phyloP scores from a whole-genome alignment of 1,139 yeast species.

The Blastobotrys buckinghamii region DNA sequence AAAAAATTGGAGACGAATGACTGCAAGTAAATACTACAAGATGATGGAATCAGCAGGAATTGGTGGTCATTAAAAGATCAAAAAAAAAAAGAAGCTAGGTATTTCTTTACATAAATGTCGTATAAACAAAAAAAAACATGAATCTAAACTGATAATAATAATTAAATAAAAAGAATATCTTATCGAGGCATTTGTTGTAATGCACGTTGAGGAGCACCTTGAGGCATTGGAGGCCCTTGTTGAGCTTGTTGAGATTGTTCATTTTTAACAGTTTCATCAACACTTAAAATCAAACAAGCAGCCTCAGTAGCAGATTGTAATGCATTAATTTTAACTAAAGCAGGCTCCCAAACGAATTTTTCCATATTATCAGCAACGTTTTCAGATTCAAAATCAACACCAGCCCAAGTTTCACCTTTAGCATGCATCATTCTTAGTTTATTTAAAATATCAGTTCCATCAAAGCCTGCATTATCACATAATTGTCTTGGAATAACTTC shows the following conservation, averaged over 20 bases:
- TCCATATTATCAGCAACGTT: constrained; percentile 66
- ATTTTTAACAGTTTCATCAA: constrained; percentile 91
- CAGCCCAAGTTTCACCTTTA: constrained; percentile 86
- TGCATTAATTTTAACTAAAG: constrained; percentile 91
- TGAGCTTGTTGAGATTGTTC: constrained; percentile 47
- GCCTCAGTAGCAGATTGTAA: constrained; percentile 96
- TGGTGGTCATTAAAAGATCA: not conserved
- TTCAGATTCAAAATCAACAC: constrained; percentile 86
- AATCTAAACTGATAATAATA: no score
- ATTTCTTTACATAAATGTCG: no score
- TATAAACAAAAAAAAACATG: no score
- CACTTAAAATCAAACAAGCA: constrained; percentile 82
- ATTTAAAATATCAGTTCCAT: constrained; percentile 87
- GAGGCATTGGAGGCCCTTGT: constrained; percentile 27
- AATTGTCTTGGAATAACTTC: constrained; percentile 96
- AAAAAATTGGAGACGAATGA: constrained; percentile 11
- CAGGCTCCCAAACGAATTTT: constrained; percentile 95
- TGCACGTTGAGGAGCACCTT: constrained; percentile 24
- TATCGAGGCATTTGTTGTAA: constrained; percentile 20
- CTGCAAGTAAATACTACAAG: constrained; percentile 13
- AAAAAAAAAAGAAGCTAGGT: no score
- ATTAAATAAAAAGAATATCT: not conserved
- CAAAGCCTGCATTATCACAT: constrained; percentile 97
- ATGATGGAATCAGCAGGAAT: not conserved
- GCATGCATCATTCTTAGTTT: constrained; percentile 90